These are phyloP conservation scores for Scolecobasidium constrictum DNA, from an alignment of 2,329 filamentous ascomycete species.

Conservation along the genomic window DNA sequence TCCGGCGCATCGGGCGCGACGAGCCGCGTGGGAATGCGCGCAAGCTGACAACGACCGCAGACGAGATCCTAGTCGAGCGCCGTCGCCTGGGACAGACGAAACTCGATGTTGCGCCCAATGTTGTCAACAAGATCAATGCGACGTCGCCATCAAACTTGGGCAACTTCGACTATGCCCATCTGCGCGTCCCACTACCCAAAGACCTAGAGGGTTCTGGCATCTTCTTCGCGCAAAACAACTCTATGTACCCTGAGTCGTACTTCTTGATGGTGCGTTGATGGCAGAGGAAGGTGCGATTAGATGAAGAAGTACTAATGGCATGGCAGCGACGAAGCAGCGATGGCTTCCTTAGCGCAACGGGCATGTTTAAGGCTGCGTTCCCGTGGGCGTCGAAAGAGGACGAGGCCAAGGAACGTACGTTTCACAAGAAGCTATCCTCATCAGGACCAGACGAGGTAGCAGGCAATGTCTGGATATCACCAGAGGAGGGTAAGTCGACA, in stretches of 20 bases:
- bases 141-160: conserved; percentile 64
- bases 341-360: conserved; percentile 74
- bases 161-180: conserved; percentile 89
- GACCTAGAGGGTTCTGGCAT: conserved; percentile 82
- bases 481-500: conserved; percentile 48
- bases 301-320: background rate
- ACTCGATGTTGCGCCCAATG: conserved; percentile 69
- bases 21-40: conserved; percentile 16
- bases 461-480: conserved; percentile 92
- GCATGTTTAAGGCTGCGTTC: conserved; percentile 88
- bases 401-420: conserved; percentile 66
- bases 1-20: conserved; percentile 5
- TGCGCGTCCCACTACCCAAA: conserved; percentile 84
- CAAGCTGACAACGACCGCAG: conserved; percentile 17
- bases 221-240: conserved; percentile 60
- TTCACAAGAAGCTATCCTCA: conserved; percentile 70
- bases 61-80: conserved; percentile 57
- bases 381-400: conserved; percentile 64
- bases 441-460: conserved; percentile 88
- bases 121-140: conserved; percentile 58
- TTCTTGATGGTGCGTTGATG: conserved; percentile 64
- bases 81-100: conserved; percentile 89
- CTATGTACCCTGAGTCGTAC: conserved; percentile 70
- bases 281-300: background rate
- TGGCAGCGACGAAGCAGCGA: conserved; percentile 66